Percentiles rank a stretch among this genome's conserved stretches.
These are phyloP conservation scores for Pulicaria dysenterica DNA, from an alignment of 129 eudicot genomes.

Conservation along the genomic window DNA sequence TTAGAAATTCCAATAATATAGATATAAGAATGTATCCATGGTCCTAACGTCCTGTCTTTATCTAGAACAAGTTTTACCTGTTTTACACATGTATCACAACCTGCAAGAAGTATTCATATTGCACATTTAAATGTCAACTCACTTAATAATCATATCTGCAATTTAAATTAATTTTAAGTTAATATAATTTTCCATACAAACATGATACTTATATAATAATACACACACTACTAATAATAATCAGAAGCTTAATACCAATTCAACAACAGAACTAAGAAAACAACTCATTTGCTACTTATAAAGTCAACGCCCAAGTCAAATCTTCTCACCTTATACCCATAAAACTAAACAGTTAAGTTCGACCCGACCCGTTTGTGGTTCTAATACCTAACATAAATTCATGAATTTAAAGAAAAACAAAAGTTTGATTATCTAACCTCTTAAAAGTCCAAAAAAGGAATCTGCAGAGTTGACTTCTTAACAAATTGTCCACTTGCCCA, in stretches of 20 bases:
- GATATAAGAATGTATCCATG: too few species aligned
- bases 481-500: constrained; percentile 27
- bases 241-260: background rate
- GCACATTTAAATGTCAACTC: too few species aligned
- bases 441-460: constrained; percentile 19
- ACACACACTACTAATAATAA: background rate
- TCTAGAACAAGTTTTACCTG: too few species aligned
- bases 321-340: constrained; percentile 5
- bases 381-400: background rate
- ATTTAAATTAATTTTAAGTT: too few species aligned
- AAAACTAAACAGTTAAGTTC: background rate
- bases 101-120: too few species aligned
- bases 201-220: background rate
- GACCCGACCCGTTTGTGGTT: constrained; percentile 18
- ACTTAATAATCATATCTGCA: too few species aligned
- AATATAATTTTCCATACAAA: too few species aligned
- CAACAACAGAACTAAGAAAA: background rate
- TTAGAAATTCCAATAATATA: too few species aligned
- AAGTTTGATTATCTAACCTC: background rate
- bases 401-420: background rate
- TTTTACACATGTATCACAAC: too few species aligned
- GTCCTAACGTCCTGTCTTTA: too few species aligned
- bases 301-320: constrained; percentile 26
- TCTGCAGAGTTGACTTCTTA: constrained; percentile 23
- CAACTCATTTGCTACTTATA: constrained; percentile 15